Conservation (phyloP, 2,329 filamentous ascomycete species). For the Phialophora tarda region DNA sequence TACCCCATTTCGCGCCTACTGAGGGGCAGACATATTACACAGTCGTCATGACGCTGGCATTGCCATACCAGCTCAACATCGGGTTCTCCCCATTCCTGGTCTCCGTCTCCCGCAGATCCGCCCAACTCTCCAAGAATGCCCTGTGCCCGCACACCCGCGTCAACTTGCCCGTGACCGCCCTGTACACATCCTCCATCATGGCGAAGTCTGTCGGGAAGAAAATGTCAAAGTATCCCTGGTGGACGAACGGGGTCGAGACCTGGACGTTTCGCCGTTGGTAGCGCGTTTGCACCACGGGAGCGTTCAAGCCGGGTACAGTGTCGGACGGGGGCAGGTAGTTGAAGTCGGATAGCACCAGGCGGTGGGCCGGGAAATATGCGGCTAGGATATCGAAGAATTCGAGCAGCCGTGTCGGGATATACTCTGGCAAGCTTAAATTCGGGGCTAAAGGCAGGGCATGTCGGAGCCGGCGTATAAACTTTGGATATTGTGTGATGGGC, state of each 20-base stretch:
- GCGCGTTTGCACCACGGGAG: constrained; percentile 93
- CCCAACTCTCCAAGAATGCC: constrained; percentile 89
- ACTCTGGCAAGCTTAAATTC: constrained; percentile 84
- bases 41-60: constrained; percentile 90
- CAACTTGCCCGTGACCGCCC: constrained; percentile 88
- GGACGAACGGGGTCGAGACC: constrained; percentile 87
- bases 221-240: constrained; percentile 99
- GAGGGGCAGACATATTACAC: constrained; percentile 51
- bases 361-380: constrained; percentile 85
- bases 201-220: constrained; percentile 96
- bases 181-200: constrained; percentile 89
- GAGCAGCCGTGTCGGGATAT: constrained; percentile 92
- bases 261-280: constrained; percentile 86
- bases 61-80: constrained; percentile 89
- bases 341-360: constrained; percentile 89
- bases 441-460: constrained; percentile 70
- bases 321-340: constrained; percentile 73
- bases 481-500: constrained; percentile 54
- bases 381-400: constrained; percentile 94
- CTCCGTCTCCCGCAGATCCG: constrained; percentile 85
- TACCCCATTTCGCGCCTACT: background rate
- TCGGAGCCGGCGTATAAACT: constrained; percentile 65
- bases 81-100: constrained; percentile 93
- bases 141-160: constrained; percentile 85
- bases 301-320: constrained; percentile 81